Evolutionary conservation across 768 basidiomycete genomes (phyloP).

Genomic region (Dictyophora rubrovolvata): DNA sequence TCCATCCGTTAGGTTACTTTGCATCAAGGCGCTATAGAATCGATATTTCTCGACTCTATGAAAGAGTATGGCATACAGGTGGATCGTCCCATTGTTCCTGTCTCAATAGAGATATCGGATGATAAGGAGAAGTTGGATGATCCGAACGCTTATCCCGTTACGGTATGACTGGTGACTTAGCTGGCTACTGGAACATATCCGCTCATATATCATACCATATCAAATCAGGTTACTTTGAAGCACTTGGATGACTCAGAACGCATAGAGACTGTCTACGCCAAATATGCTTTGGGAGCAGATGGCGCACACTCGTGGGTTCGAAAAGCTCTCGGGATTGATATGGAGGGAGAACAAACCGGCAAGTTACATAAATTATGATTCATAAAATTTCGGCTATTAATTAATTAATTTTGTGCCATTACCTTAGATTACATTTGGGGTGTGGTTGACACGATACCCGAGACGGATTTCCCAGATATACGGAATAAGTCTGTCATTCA

Average conservation of each 20-base stretch:
- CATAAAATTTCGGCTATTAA: neutral
- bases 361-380: slow-evolving; percentile 6
- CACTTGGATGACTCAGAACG: slow-evolving; percentile 28
- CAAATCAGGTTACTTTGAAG: slow-evolving; percentile 23
- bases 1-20: slow-evolving; percentile 35
- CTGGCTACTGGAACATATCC: neutral
- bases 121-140: slow-evolving; percentile 33
- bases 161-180: slow-evolving; percentile 15
- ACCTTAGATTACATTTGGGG: slow-evolving; percentile 67
- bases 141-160: slow-evolving; percentile 25
- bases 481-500: slow-evolving; percentile 58
- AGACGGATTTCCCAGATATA: slow-evolving; percentile 74
- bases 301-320: slow-evolving; percentile 83
- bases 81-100: slow-evolving; percentile 39
- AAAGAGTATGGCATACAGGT: slow-evolving; percentile 35
- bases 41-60: slow-evolving; percentile 50
- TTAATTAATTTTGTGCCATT: neutral
- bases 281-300: slow-evolving; percentile 70
- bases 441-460: slow-evolving; percentile 59
- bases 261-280: slow-evolving; percentile 54
- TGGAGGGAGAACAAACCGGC: slow-evolving; percentile 68
- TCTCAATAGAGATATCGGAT: slow-evolving; percentile 36
- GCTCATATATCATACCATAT: neutral
- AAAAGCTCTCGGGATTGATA: slow-evolving; percentile 48
- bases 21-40: slow-evolving; percentile 56